Base-by-base conservation (phyloP, 2,329 filamentous ascomycete species). In the Neocatenulostroma microsporum region DNA sequence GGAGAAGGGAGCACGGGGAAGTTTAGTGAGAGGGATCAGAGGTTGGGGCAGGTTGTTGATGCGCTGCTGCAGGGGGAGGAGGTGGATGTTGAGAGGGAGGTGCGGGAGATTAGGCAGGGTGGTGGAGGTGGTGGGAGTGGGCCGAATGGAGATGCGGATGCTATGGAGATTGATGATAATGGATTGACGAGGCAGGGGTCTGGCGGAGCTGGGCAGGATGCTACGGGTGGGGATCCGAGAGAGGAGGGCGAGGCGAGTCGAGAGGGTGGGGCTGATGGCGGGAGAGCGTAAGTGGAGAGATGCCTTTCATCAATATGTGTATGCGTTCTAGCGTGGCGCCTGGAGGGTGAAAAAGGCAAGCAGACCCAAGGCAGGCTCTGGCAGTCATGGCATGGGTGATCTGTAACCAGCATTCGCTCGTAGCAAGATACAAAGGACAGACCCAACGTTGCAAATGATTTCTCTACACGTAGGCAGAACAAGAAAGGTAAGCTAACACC, bases 211-310 rank as follows among this genome's bases (percentile, higher is more conserved):
- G 88, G 87, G 21, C 68, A 84, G 38, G 87, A 75, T 62, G 88
- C 88, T 36, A 94, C 88, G 3, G 89, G 89, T 39, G 89, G 88
- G 46, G 89, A 98, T 60, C 69, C 94, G 51, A 78, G 88, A 63
- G 80, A 93, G 62, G 91, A 96, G 63, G 91, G 91, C 40, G 79
- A 86, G 62, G 80, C 78, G 50, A 78, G 89, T 47, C 76, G 93
- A 67, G 87, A 94, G 64, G 91, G 89, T 42, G 91, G 93, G 60
- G 86, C 86, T 52, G 91, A 96, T 66, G 91, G 93, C 57, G 93
- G 85, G 68, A 80, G 91, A 95, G 91, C 89, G 91, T 98, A 96
- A 89, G 93, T 98, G 35, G 12, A 12, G n/a, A n/a, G 9, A 20
- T 21, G 17, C 25, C 10, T 29, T 21, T 26, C 37, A 30, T 25